Base-by-base conservation (phyloP, 2,329 filamentous ascomycete genomes). In the Diaporthe sp. region DNA sequence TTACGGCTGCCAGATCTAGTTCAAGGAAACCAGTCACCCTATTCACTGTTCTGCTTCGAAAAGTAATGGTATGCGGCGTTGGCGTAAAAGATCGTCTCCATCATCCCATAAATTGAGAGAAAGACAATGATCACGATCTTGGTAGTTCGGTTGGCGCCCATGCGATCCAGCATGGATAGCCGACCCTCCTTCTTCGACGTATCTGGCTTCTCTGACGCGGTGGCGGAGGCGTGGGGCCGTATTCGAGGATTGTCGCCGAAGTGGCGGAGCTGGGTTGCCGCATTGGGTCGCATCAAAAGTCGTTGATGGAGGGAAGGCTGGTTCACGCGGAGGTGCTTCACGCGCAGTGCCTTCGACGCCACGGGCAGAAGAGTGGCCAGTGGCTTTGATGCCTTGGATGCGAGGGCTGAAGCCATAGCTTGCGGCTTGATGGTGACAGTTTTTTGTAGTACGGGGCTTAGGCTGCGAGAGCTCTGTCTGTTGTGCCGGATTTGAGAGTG, bases 51-150 rank as follows among this genome's bases (percentile, higher is more conserved):
- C 22, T 42, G 31, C 49, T 22, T 68, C 12, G 47, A 53, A 28
- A 68, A 68, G 34, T 55, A 68, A 6, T 47, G 65, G 31, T 68
- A 53, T n/a, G 47, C 65, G 25, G 65, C 65, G 4, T 42, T 68
- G 8, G 65, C 65, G 31, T 68, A 68, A 7, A 68, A 68, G 0
- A 55, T 3, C 1, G 65, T 68, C 47, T 68, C 65, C 65, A 68
- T 68, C 2, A 15, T 68, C 22, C 31, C 65, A 28, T 68, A 68
- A 12, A 68, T 28, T 0, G 65, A 68, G n/a, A 68, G 65, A 6
- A 68, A 68, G 4, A 68, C 65, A 51, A 68, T 42, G 9, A 68
- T 53, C 13, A 68, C 65, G 17, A 68, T 39, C 34, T 68, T 68
- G 4, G 65, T 68, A 6, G 47, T 68, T 2, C 47, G 31, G 2